phyloP scores from a whole-genome alignment of 2,329 filamentous ascomycete genomes.

The Lasiodiplodia theobromae region DNA sequence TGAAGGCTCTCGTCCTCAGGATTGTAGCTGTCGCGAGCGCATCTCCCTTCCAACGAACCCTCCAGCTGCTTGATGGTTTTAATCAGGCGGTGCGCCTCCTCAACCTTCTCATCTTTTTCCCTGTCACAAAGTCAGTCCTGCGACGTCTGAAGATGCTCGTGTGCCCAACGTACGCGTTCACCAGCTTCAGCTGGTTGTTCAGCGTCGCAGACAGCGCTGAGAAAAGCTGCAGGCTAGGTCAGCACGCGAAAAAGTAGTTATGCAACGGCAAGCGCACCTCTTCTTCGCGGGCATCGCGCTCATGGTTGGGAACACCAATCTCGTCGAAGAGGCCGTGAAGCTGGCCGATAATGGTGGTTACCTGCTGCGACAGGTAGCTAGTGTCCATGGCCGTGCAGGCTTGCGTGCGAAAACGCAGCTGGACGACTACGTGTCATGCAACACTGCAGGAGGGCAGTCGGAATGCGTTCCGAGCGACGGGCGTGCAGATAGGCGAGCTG shows the following conservation, averaged over 20 bases:
- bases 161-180: slow-evolving; percentile 65
- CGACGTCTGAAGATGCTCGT: slow-evolving; percentile 4
- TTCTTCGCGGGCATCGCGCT: slow-evolving; percentile 86
- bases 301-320: slow-evolving; percentile 93
- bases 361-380: slow-evolving; percentile 91
- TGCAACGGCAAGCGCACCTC: slow-evolving; percentile 67
- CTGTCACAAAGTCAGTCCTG: slow-evolving; percentile 43
- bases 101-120: slow-evolving; percentile 90
- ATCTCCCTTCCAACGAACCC: slow-evolving; percentile 80
- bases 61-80: slow-evolving; percentile 94
- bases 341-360: slow-evolving; percentile 91
- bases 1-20: slow-evolving; percentile 73
- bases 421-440: slow-evolving; percentile 21
- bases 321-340: slow-evolving; percentile 96
- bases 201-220: slow-evolving; percentile 89
- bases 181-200: slow-evolving; percentile 84
- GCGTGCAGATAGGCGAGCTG: slow-evolving; percentile 20
- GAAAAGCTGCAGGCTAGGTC: slow-evolving; percentile 71
- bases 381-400: slow-evolving; percentile 72
- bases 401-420: slow-evolving; percentile 9
- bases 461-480: slow-evolving; percentile 5
- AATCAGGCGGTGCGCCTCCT: slow-evolving; percentile 86
- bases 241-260: slow-evolving; percentile 31
- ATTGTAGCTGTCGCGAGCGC: slow-evolving; percentile 68
- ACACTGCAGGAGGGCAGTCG: slow-evolving; percentile 16